A percentile compares a stretch with the other conserved stretches of the same genome.
Evolutionary conservation across 441 rosid species (phyloP).

Genomic region (Pelargonium citronellum): DNA sequence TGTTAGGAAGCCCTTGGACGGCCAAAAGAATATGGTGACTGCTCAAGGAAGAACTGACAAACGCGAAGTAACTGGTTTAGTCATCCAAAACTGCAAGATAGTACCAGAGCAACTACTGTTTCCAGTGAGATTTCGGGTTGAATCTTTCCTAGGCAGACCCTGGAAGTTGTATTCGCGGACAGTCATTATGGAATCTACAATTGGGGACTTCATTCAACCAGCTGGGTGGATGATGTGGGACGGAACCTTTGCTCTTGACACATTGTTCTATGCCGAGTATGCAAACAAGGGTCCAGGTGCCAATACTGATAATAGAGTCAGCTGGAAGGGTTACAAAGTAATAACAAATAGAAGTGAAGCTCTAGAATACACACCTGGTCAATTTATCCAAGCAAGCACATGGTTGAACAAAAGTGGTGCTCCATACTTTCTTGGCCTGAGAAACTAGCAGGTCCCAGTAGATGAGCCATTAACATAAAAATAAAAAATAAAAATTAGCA

Average conservation of each 20-base stretch:
- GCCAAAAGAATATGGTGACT: conserved; percentile 39
- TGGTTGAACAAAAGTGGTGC: conserved; percentile 28
- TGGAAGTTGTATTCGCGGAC: conserved; percentile 50
- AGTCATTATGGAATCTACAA: conserved; percentile 32
- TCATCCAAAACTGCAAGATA: conserved; percentile 35
- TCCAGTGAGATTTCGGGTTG: conserved; percentile 31
- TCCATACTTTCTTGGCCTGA: conserved; percentile 27
- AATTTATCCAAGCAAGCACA: conserved; percentile 29
- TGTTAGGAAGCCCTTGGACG: conserved; percentile 40
- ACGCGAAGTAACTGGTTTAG: conserved; percentile 40
- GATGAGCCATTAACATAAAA: no score
- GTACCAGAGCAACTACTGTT: conserved; percentile 39
- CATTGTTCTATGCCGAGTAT: conserved; percentile 50
- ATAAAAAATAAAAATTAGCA: no score
- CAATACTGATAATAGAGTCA: conserved; percentile 34
- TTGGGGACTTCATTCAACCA: conserved; percentile 39
- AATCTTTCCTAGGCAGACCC: conserved; percentile 44
- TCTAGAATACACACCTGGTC: conserved; percentile 27
- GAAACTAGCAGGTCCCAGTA: background rate
- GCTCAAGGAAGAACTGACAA: conserved; percentile 52
- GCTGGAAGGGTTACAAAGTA: conserved; percentile 44
- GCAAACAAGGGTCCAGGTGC: conserved; percentile 42
- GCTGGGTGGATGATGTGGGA: conserved; percentile 53
- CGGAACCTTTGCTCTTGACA: conserved; percentile 35
- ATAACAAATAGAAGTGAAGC: conserved; percentile 29